Percentiles rank a stretch among this genome's conserved stretches.
Conservation (phyloP, 805 yeast genomes). For the Zygoascus ofunaensis region DNA sequence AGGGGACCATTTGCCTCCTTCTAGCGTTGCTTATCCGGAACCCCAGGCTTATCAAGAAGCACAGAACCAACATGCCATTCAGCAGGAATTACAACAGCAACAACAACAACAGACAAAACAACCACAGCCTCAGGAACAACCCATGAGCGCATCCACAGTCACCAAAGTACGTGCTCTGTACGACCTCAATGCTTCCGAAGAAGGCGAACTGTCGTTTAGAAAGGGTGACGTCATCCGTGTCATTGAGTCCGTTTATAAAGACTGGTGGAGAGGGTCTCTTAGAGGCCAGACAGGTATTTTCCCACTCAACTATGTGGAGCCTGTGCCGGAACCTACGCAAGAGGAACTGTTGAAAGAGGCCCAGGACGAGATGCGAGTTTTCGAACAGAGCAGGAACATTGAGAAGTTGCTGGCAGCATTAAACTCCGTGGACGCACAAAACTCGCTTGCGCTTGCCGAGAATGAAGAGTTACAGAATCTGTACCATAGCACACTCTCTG, state of each 20-base stretch:
- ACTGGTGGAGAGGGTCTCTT: constrained; percentile 92
- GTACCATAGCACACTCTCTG: constrained; percentile 61
- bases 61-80: constrained; percentile 9
- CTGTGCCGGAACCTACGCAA: constrained; percentile 56
- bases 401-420: constrained; percentile 59
- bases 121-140: constrained; percentile 11
- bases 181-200: constrained; percentile 67
- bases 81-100: constrained; percentile 16
- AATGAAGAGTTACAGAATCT: constrained; percentile 63
- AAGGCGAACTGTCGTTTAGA: constrained; percentile 78
- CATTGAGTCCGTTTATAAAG: constrained; percentile 77
- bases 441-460: constrained; percentile 33
- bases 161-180: constrained; percentile 77
- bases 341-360: constrained; percentile 47
- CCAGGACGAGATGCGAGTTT: constrained; percentile 43
- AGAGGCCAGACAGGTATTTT: constrained; percentile 78
- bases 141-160: constrained; percentile 32
- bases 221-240: constrained; percentile 85
- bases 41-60: constrained; percentile 7
- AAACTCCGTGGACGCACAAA: constrained; percentile 29
- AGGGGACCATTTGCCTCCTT: constrained; percentile 5
- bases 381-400: constrained; percentile 49
- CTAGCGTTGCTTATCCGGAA: constrained; percentile 13
- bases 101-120: constrained; percentile 19
- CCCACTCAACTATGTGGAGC: constrained; percentile 85